phyloP scores from a whole-genome alignment of 139 green algal species.

The Deuterostichococcus epilithicus region DNA sequence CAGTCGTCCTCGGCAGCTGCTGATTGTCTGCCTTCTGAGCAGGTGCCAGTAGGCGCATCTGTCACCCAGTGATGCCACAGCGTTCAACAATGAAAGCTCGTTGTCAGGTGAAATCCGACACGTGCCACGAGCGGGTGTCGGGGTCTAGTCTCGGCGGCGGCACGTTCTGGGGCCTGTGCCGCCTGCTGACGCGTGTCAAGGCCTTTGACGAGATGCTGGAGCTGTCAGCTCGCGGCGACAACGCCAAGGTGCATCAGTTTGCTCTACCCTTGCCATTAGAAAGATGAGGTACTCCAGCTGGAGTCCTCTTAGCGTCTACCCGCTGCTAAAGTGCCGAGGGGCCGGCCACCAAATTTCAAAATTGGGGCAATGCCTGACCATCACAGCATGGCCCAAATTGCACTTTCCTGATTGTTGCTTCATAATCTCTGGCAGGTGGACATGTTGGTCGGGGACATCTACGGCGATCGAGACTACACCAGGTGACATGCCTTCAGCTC shows the following conservation, averaged over 20 bases:
- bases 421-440: no score
- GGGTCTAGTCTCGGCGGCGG: conserved; percentile 95
- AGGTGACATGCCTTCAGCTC: no score
- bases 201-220: conserved; percentile 98
- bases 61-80: no score
- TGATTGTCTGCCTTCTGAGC: no score
- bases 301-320: background rate
- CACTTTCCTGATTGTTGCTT: no score
- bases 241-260: conserved; percentile 53
- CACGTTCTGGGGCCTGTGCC: conserved; percentile 96
- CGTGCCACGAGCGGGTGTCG: conserved; percentile 76
- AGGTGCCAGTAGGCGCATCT: no score
- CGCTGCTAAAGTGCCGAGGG: no score
- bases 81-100: no score
- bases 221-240: conserved; percentile 84
- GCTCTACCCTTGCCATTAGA: background rate
- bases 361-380: no score
- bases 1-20: no score
- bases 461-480: conserved; percentile 90
- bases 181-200: conserved; percentile 55
- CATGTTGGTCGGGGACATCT: conserved; percentile 99
- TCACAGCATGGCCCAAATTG: no score
- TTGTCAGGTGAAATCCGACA: conserved; percentile 50
- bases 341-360: no score
- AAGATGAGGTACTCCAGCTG: background rate